A percentile compares a stretch with the other conserved stretches of the same genome.
phyloP scores from a whole-genome alignment of 106 monocot species.

The Acorus gramineus region DNA sequence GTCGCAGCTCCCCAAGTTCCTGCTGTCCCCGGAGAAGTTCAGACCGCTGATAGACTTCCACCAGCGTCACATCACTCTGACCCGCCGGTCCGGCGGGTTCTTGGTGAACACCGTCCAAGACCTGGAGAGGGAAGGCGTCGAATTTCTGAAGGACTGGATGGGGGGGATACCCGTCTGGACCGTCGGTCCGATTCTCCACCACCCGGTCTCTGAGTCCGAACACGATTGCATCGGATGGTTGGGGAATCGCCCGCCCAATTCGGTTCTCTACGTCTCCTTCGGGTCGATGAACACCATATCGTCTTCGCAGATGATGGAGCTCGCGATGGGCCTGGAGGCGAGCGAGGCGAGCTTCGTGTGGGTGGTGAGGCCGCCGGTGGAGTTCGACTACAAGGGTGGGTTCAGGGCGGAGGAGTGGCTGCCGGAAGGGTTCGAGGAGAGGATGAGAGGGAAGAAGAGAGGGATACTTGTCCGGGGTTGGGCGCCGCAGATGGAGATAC shows the following conservation, averaged over 20 bases:
- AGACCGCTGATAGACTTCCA: constrained; percentile 5
- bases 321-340: constrained; percentile 31
- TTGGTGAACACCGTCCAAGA: constrained; percentile 27
- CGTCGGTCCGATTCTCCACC: constrained; percentile 9
- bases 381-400: constrained; percentile 9
- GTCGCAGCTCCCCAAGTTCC: constrained; percentile 2
- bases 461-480: constrained; percentile 23
- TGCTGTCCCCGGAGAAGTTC: constrained; percentile 4
- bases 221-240: constrained; percentile 15
- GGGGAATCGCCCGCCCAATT: constrained; percentile 9
- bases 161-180: constrained; percentile 5
- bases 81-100: constrained; percentile 1
- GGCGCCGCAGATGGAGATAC: constrained; percentile 34
- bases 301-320: constrained; percentile 25
- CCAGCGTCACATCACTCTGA: constrained; percentile 1
- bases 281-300: constrained; percentile 32
- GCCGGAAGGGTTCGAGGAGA: constrained; percentile 18
- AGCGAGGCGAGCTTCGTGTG: constrained; percentile 33
- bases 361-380: constrained; percentile 33
- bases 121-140: constrained; percentile 14
- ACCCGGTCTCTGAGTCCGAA: not conserved
- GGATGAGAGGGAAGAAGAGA: constrained; percentile 5
- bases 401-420: constrained; percentile 22
- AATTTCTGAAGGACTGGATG: constrained; percentile 1
- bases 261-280: constrained; percentile 38